Evolutionary conservation across 371 early-diverging fungal genomes (phyloP).

Genomic region (Mucor sp.): DNA sequence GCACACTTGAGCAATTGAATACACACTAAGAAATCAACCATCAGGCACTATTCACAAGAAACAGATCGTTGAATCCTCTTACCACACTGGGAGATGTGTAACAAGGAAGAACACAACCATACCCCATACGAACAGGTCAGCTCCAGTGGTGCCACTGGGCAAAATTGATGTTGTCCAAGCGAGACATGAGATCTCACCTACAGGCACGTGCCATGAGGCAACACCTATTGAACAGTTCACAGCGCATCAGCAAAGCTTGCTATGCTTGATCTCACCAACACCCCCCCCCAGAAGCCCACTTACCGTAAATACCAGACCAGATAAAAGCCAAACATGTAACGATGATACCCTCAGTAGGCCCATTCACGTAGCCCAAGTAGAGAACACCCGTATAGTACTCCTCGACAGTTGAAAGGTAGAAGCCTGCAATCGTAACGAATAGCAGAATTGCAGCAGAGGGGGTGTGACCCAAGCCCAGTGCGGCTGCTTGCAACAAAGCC

Average conservation of each 20-base stretch:
- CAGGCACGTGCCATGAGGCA: conserved; percentile 41
- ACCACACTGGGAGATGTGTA: conserved; percentile 49
- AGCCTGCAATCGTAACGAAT: conserved; percentile 75
- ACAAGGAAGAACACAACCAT: conserved; percentile 36
- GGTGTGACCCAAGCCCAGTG: conserved; percentile 80
- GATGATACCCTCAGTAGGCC: conserved; percentile 95
- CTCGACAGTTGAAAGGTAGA: conserved; percentile 94
- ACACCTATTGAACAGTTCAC: conserved; percentile 25
- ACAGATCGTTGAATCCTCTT: conserved; percentile 5
- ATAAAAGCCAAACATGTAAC: conserved; percentile 71
- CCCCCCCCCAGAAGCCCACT: not conserved
- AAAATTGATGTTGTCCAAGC: conserved; percentile 21
- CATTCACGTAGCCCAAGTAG: conserved; percentile 93
- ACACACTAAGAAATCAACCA: conserved; percentile 8
- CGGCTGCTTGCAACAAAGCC: conserved; percentile 83
- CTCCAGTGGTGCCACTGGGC: conserved; percentile 29
- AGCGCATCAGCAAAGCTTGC: not conserved
- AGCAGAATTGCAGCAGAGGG: conserved; percentile 67
- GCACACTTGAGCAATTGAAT: conserved; percentile 36
- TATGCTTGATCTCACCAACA: not conserved
- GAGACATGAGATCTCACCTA: conserved; percentile 25
- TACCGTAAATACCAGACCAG: conserved; percentile 69
- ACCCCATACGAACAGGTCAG: conserved; percentile 44
- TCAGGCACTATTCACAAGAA: not conserved
- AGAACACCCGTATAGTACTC: conserved; percentile 95